Evolutionary conservation across 441 rosid genomes (phyloP).

Genomic region (Jatropha multifida): DNA sequence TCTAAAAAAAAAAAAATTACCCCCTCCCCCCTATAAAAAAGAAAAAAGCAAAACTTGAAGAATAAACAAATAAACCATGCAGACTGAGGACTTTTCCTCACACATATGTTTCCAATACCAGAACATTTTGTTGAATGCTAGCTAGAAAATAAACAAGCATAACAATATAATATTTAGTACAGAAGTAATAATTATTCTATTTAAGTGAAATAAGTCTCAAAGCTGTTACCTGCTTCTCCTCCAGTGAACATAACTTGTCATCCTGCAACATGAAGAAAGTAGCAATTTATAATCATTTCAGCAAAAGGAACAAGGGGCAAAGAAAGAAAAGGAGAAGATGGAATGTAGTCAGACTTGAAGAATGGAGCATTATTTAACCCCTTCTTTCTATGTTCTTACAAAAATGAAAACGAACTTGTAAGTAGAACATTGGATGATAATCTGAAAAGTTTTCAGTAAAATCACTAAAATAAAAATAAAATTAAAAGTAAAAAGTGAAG

Average conservation of each 20-base stretch:
- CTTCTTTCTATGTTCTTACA: too few relatives aligned
- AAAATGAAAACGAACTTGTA: not conserved
- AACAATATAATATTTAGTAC: slow-evolving; percentile 18
- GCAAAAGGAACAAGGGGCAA: not conserved
- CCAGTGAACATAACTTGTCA: slow-evolving; percentile 74
- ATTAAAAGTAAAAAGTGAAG: not conserved
- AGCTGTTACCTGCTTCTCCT: slow-evolving; percentile 74
- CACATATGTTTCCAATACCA: too few relatives aligned
- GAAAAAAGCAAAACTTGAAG: too few relatives aligned
- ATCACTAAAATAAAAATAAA: not conserved
- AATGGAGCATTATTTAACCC: not conserved
- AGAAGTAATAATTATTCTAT: not conserved
- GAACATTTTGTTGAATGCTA: too few relatives aligned
- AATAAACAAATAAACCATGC: too few relatives aligned
- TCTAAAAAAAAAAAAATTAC: too few relatives aligned
- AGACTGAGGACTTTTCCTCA: slow-evolving; percentile 53
- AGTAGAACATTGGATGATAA: not conserved
- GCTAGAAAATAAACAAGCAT: slow-evolving; percentile 30
- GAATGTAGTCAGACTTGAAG: not conserved
- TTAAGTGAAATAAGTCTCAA: not conserved
- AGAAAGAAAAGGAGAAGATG: not conserved
- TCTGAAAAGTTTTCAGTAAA: not conserved
- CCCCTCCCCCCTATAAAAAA: not conserved
- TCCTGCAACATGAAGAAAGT: slow-evolving; percentile 48
- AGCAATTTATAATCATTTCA: slow-evolving; percentile 23